Evolutionary conservation across 163 green algal genomes (phyloP), one percentile per base, ranked within the genome.

Genomic region (Volvox carteri): DNA sequence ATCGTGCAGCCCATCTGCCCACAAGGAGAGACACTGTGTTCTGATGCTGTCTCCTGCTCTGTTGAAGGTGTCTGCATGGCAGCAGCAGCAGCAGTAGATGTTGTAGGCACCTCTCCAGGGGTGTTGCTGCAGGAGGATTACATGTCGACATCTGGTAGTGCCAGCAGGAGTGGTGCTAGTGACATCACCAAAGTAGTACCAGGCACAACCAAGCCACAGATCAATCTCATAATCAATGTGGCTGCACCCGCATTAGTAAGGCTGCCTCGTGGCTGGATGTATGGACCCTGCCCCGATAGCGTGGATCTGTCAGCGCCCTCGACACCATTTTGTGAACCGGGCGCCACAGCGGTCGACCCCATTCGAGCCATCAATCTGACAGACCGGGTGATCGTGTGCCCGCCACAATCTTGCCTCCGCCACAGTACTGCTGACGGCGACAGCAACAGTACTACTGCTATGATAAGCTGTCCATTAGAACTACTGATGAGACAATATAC

Each of bases 301-400:
- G 21, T 65, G 19, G 84, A 83, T 39, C 28, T 83, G 12, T 78
- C 44, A 21, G 41, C 54, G 16, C 0, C 68, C 37, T 60, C 67
- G 19, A 80, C 65, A 42, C 23, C 39, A 28, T 79, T 74, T 54
- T 93, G 90, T 58, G 90, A 93, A 75, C 86, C 86, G 33, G 90
- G 90, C 44, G 90, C 90, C 35, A 74, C 23, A 21, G 90, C 90
- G 19, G 65, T 41, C 30, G 56, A 90, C 85, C 14, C 39, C 14
- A 72, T 25, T 14, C 12, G 1, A 23, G 54, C 1, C 18, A 14
- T 60, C 16, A 80, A 93, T 65, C 67, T 93, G 48, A 94, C 90
- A 19, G 58, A 73, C 16, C 16, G 68, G 4, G 74, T 94, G 11
- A 68, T 94, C 25, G 92, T 93, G 11, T 95, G 92, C 84, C 92